phyloP scores from a whole-genome alignment of 176 grass and related monocot species.

The Hyparrhenia diplandra region DNA sequence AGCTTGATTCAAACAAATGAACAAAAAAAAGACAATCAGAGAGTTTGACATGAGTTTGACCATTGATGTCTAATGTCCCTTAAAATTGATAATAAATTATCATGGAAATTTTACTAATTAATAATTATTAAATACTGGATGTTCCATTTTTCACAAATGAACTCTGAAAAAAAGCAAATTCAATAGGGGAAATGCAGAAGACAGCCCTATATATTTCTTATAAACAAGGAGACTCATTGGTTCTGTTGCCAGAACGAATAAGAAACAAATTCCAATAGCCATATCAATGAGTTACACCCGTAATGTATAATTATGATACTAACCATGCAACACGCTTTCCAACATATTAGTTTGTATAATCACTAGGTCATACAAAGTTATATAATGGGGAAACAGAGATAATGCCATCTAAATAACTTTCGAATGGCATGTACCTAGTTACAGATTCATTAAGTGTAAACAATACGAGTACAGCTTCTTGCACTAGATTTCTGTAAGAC shows the following conservation, averaged over 20 bases:
- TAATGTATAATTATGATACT: slow-evolving; percentile 9
- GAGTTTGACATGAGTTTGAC: slow-evolving; percentile 31
- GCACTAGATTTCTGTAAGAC: background rate
- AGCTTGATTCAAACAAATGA: slow-evolving; percentile 43
- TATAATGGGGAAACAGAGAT: background rate
- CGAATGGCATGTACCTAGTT: background rate
- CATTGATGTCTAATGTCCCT: background rate
- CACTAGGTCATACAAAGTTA: background rate
- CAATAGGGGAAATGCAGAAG: background rate
- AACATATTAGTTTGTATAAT: background rate
- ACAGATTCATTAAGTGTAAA: slow-evolving; percentile 11
- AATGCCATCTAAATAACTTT: background rate
- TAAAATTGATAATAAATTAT: background rate
- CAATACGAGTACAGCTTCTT: background rate
- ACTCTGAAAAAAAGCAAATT: background rate
- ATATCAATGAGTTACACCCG: background rate
- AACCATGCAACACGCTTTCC: background rate
- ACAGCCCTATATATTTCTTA: background rate
- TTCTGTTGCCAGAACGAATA: background rate
- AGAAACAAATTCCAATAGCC: background rate
- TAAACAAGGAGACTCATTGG: background rate
- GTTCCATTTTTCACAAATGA: slow-evolving; percentile 8
- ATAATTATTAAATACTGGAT: background rate
- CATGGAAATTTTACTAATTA: background rate
- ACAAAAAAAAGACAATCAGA: slow-evolving; percentile 26